Base-by-base conservation (phyloP, 331 rosid genomes). In the Rhamnella rubrinervis region DNA sequence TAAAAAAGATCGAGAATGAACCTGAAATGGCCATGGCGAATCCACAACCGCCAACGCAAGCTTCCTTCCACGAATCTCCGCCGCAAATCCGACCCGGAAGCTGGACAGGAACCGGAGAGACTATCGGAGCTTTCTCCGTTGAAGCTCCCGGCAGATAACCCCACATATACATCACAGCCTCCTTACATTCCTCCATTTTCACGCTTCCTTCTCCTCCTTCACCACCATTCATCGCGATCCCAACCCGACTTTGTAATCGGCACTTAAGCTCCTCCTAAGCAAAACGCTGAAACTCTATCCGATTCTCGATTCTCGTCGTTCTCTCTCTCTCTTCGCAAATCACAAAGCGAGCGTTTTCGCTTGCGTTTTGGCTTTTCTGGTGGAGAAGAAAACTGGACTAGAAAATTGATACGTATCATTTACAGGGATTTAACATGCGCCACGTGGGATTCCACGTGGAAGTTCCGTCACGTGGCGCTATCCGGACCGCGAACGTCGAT, bases 21-120 rank as follows among this genome's bases (percentile, higher is more conserved):
- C 98, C 98, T 71, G 96, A 92, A 51, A 88, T 78, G 72, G 96
- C 98, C 87, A 83, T 72, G 57, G 98, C 96, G 71, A 90, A 92
- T 71, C 98, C 98, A 67, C 96, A 90, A 40, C 98, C 98, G 21
- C 96, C 98, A 16, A 88, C 90, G 39, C 93, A 88, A 10, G 86
- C 87, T 2, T 85, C 93, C 74, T 72, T 88, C 96, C 96, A 89
- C 1, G 89, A 82, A 75, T 89, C 85, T 47, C 71, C 87, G 0
- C 25, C 82, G 1, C 56, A 16, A 4, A 39, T 49, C 19, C 77
- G 79, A 72, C 51, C 77, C 17, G 92, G 78, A 17, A 81, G 74
- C 20, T 4, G 49, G 0, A 90, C 96, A 5, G 55, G 73, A 55
- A 66, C 41, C 59, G 95, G 91, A 51, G 82, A 88, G 1, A 90